Evolutionary conservation across 768 basidiomycete genomes (phyloP).

Genomic region (Mycena floridula): DNA sequence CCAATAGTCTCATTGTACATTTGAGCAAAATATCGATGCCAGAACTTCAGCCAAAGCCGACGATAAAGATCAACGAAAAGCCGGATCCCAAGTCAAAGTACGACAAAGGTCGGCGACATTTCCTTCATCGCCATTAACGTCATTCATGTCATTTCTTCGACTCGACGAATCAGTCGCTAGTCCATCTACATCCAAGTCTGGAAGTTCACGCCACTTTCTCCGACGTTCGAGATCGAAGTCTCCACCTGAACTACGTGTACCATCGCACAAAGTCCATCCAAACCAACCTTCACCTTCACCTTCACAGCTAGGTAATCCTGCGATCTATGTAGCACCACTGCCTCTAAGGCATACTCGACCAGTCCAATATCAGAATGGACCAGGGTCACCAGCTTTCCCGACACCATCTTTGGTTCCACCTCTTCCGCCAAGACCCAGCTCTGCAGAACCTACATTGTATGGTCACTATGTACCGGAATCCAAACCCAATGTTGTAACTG

Average conservation of each 20-base stretch:
- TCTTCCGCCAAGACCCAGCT: not conserved
- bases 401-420: not conserved
- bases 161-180: slow-evolving; percentile 8
- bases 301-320: slow-evolving; percentile 34
- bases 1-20: slow-evolving; percentile 62
- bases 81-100: slow-evolving; percentile 30
- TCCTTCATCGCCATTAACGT: slow-evolving; percentile 5
- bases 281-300: slow-evolving; percentile 36
- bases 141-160: not conserved
- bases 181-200: slow-evolving; percentile 10
- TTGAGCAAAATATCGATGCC: slow-evolving; percentile 87
- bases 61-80: slow-evolving; percentile 23
- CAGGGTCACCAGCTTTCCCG: not conserved
- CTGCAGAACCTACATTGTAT: not conserved
- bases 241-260: slow-evolving; percentile 15
- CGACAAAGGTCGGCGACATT: slow-evolving; percentile 19
- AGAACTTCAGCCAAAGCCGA: slow-evolving; percentile 57
- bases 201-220: slow-evolving; percentile 14
- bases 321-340: slow-evolving; percentile 30
- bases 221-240: slow-evolving; percentile 15
- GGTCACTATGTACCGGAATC: not conserved
- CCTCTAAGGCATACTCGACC: slow-evolving; percentile 7
- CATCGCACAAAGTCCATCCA: slow-evolving; percentile 27
- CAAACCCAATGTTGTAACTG: not conserved
- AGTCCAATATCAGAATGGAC: slow-evolving; percentile 5